Percentiles rank a stretch among this genome's conserved stretches.
Evolutionary conservation across 805 yeast genomes (phyloP).

Genomic region (Candida verbasci): DNA sequence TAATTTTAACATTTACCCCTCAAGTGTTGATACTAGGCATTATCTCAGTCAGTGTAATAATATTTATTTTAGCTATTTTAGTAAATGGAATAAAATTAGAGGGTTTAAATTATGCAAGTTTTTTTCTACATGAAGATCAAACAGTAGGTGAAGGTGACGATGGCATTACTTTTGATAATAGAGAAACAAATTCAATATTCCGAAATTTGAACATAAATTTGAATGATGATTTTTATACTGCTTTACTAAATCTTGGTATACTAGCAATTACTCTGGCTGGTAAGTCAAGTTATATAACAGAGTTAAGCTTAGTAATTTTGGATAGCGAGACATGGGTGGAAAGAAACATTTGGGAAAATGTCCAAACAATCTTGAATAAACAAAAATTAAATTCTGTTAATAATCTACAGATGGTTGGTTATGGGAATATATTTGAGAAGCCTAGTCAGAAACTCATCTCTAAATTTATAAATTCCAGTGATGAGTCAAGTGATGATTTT

Average conservation of each 20-base stretch:
- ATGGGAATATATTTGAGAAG: constrained; percentile 24
- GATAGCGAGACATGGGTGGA: constrained; percentile 58
- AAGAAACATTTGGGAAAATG: constrained; percentile 19
- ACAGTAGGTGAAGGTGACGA: constrained; percentile 14
- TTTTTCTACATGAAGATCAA: constrained; percentile 20
- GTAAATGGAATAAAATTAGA: constrained; percentile 43
- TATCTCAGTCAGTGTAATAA: constrained; percentile 45
- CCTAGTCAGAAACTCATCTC: constrained; percentile 23
- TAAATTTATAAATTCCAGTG: background rate
- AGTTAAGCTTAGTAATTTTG: constrained; percentile 44
- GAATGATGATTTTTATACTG: constrained; percentile 64
- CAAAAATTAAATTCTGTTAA: background rate
- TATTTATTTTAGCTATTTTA: constrained; percentile 56
- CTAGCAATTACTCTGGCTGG: constrained; percentile 67
- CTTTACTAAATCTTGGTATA: constrained; percentile 54
- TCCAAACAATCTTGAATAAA: background rate
- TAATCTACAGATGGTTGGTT: constrained; percentile 13
- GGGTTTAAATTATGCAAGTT: constrained; percentile 33
- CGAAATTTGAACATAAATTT: constrained; percentile 35
- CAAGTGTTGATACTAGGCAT: constrained; percentile 54
- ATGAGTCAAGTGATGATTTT: constrained; percentile 3
- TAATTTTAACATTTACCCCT: constrained; percentile 60
- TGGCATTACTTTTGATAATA: constrained; percentile 4
- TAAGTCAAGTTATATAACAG: constrained; percentile 60
- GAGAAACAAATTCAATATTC: constrained; percentile 14